phyloP scores from a whole-genome alignment of 2,329 filamentous ascomycete genomes.

The Neodidymelliopsis sp. region DNA sequence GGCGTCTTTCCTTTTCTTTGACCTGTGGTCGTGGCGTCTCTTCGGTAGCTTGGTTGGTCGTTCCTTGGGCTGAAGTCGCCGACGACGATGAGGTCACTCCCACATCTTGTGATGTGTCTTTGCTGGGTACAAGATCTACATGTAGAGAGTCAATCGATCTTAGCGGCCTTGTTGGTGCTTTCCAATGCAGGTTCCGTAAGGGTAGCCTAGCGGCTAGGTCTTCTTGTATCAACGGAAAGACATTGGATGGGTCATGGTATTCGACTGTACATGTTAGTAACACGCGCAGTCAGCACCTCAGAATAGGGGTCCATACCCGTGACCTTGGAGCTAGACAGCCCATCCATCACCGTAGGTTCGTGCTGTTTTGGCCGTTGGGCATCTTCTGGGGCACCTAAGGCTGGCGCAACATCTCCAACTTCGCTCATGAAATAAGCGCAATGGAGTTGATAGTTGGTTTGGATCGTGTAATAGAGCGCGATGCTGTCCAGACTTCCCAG shows the following conservation, averaged over 20 bases:
- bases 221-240: slow-evolving; percentile 82
- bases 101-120: slow-evolving; percentile 56
- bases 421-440: slow-evolving; percentile 42
- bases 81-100: slow-evolving; percentile 37
- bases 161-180: slow-evolving; percentile 87
- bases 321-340: slow-evolving; percentile 58
- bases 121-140: slow-evolving; percentile 78
- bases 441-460: neutral
- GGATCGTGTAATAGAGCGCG: neutral
- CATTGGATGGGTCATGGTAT: slow-evolving; percentile 90
- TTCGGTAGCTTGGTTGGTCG: slow-evolving; percentile 29
- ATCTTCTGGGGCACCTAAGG: slow-evolving; percentile 47
- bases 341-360: slow-evolving; percentile 50
- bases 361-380: slow-evolving; percentile 38
- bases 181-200: slow-evolving; percentile 93
- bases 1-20: slow-evolving; percentile 68
- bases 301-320: slow-evolving; percentile 50
- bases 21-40: slow-evolving; percentile 35
- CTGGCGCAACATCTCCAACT: slow-evolving; percentile 49
- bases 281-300: neutral
- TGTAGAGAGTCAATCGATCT: slow-evolving; percentile 94
- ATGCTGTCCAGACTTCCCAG: slow-evolving; percentile 32
- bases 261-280: slow-evolving; percentile 69
- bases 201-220: slow-evolving; percentile 82
- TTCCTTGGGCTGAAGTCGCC: slow-evolving; percentile 29